Base-by-base conservation (phyloP, 176 grass and related monocot genomes). In the Lolium perenne region DNA sequence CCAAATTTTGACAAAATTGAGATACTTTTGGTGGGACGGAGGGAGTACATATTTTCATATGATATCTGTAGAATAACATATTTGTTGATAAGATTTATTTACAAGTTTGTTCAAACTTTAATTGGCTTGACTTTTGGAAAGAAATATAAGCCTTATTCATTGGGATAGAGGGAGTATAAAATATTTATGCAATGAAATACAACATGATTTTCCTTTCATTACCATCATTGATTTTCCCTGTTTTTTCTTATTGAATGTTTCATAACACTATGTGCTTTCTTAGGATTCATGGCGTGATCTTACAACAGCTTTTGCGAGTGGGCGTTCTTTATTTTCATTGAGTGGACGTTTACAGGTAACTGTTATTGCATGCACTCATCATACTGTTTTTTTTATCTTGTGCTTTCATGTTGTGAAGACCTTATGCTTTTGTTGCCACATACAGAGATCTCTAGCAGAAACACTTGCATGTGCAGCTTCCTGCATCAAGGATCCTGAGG, bases 241-340 rank as follows among this genome's bases (percentile, higher is more conserved):
- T 73, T 71, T 71, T 74, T 59, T 22, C 48, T 67, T 51, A 7
- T 41, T 35, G 71, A 77, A 17, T 55, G 25, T 72, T 54, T 55
- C 81, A 60, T 79, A 48, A 68, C 25, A 81, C 17, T 56, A 23
- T 79, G 29, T 79, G 57, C 40, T 43, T 35, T 84, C 78, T 82
- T 63, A 98, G 96, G 96, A 98, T 35, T 91, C 93, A 49, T 98
- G 96, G 96, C 74, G 82, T 74, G 96, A 98, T 87, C 93, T 98
- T 80, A 91, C 90, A 86, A 95, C 86, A 92, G 93, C 93, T 83
- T 98, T 98, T 92, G 92, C 93, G 89, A 98, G 88, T 75, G 96
- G 90, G 14, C 88, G 82, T 46, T 86, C 91, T 73, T 89, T 98
- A 81, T 90, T 98, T 87, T 95, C 93, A 87, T 84, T 98, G 81